Percentiles rank a stretch among this genome's conserved stretches.
Conservation (phyloP, 2,329 filamentous ascomycete species). For the Plenodomus tracheiphilus region DNA sequence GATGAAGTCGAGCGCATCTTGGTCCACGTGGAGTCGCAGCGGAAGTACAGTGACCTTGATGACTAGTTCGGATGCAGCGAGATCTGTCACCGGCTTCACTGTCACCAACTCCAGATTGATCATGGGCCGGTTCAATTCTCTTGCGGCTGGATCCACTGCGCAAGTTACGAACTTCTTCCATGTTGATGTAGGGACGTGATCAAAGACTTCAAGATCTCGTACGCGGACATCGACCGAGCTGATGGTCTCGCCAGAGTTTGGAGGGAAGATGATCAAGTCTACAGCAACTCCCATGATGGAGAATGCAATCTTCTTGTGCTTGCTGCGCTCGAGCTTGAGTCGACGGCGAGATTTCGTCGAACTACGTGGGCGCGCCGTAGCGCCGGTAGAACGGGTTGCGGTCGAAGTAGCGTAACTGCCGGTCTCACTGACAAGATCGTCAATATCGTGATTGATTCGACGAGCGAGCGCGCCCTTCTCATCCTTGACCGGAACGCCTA, state of each 20-base stretch:
- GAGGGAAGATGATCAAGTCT: conserved; percentile 80
- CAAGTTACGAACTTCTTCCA: conserved; percentile 99
- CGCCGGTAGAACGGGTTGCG: conserved; percentile 38
- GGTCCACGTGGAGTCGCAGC: conserved; percentile 89
- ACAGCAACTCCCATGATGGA: conserved; percentile 83
- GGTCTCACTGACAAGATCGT: conserved; percentile 85
- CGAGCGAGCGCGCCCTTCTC: conserved; percentile 80
- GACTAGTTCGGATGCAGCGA: conserved; percentile 88
- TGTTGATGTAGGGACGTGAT: conserved; percentile 91
- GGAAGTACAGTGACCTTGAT: conserved; percentile 78
- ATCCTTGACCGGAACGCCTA: conserved; percentile 83
- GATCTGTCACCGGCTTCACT: conserved; percentile 79
- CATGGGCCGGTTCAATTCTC: conserved; percentile 87
- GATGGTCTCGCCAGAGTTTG: conserved; percentile 76
- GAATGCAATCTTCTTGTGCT: conserved; percentile 92
- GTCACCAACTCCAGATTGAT: conserved; percentile 85
- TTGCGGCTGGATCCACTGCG: conserved; percentile 81
- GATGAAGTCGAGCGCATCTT: conserved; percentile 96
- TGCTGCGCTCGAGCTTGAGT: conserved; percentile 80
- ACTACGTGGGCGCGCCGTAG: conserved; percentile 48
- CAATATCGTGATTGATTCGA: conserved; percentile 85
- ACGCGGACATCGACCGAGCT: conserved; percentile 85
- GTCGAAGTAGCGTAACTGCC: conserved; percentile 79
- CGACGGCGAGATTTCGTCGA: conserved; percentile 52
- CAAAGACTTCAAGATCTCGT: conserved; percentile 84